phyloP scores from a whole-genome alignment of 371 early-diverging fungal species.

The Mycotypha africana region DNA sequence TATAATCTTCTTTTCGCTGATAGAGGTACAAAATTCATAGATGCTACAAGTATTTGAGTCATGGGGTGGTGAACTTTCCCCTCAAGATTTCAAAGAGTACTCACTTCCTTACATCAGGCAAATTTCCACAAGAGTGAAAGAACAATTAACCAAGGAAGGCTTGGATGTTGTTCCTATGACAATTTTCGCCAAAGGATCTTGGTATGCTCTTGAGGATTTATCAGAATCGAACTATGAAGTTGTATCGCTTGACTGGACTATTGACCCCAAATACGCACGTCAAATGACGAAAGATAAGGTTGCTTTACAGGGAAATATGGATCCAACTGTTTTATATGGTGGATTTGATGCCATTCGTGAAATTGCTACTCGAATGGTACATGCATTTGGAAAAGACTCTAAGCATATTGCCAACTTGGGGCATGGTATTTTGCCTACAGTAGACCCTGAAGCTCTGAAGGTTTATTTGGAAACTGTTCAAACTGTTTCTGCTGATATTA shows the following conservation, averaged over 20 bases:
- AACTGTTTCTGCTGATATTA: slow-evolving; percentile 43
- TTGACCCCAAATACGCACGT: slow-evolving; percentile 71
- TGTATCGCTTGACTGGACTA: slow-evolving; percentile 90
- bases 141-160: slow-evolving; percentile 32
- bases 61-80: slow-evolving; percentile 91
- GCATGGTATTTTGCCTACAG: slow-evolving; percentile 87
- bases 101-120: slow-evolving; percentile 84
- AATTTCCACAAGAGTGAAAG: slow-evolving; percentile 75
- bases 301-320: slow-evolving; percentile 95
- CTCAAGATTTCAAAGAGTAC: slow-evolving; percentile 75
- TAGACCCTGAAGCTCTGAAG: slow-evolving; percentile 68
- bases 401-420: slow-evolving; percentile 93
- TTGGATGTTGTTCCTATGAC: slow-evolving; percentile 75
- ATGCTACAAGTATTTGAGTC: slow-evolving; percentile 96
- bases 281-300: slow-evolving; percentile 53
- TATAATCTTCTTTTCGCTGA: neutral
- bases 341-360: slow-evolving; percentile 67
- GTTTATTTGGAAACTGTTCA: slow-evolving; percentile 70
- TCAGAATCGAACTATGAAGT: slow-evolving; percentile 72
- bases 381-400: slow-evolving; percentile 67
- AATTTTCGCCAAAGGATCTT: slow-evolving; percentile 90
- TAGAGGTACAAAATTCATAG: slow-evolving; percentile 22
- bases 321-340: slow-evolving; percentile 83
- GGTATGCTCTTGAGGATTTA: slow-evolving; percentile 76
- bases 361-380: slow-evolving; percentile 76